Conservation (phyloP, 2,329 filamentous ascomycete genomes). For the Cylindrodendrum hubeiense region DNA sequence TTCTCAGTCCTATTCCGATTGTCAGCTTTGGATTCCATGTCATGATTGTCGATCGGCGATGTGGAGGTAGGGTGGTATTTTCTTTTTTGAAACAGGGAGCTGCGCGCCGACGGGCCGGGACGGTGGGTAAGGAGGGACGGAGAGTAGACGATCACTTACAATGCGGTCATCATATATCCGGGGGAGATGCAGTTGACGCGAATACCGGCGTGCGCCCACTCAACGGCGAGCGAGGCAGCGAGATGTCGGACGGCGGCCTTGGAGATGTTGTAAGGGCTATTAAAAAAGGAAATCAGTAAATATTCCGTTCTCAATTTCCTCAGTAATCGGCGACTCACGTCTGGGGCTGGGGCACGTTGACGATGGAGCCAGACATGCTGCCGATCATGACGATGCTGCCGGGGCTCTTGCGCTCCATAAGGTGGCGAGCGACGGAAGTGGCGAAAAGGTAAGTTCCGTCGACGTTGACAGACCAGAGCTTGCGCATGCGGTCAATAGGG, state of each 20-base stretch:
- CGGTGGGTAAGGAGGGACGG: not conserved
- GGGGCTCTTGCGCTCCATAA: conserved; percentile 82
- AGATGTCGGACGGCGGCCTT: conserved; percentile 94
- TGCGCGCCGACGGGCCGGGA: not conserved
- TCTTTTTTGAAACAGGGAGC: not conserved
- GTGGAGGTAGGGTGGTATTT: not conserved
- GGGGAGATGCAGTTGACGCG: conserved; percentile 96
- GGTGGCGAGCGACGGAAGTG: conserved; percentile 84
- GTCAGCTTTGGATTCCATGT: conserved; percentile 14
- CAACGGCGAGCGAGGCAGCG: conserved; percentile 88
- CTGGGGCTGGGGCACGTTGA: conserved; percentile 96
- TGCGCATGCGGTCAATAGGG: conserved; percentile 89
- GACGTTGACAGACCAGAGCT: conserved; percentile 95
- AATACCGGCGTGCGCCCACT: conserved; percentile 91
- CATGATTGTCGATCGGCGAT: conserved; percentile 23
- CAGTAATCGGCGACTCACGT: conserved; percentile 59
- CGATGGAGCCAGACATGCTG: conserved; percentile 93
- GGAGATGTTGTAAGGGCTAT: conserved; percentile 86
- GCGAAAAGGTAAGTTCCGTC: conserved; percentile 93
- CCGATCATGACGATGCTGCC: conserved; percentile 96
- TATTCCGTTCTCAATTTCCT: not conserved
- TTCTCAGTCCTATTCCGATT: conserved; percentile 78
- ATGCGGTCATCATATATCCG: conserved; percentile 94
- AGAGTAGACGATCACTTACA: conserved; percentile 68
- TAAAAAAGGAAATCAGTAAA: not conserved